Conservation (phyloP, 2,329 filamentous ascomycete species). For the Colletotrichum australisinense region DNA sequence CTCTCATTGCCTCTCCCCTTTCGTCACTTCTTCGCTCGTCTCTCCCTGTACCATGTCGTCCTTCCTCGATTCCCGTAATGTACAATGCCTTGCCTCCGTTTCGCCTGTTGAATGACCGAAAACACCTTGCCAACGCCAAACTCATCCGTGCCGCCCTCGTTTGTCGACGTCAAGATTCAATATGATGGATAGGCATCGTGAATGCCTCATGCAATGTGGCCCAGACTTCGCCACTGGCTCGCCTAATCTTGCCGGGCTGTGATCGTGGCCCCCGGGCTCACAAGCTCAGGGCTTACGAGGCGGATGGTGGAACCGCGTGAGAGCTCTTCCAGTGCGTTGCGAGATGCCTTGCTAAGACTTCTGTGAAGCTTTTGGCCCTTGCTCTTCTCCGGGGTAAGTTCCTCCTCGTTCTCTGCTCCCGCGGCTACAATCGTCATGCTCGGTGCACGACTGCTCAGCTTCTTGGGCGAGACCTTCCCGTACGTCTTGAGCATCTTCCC, state of each 20-base stretch:
- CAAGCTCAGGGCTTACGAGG: constrained; percentile 34
- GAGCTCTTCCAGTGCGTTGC: constrained; percentile 34
- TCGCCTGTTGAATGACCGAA: constrained; percentile 36
- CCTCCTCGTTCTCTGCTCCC: constrained; percentile 3
- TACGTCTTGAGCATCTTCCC: constrained; percentile 37
- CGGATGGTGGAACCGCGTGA: constrained; percentile 32
- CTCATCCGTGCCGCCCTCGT: constrained; percentile 29
- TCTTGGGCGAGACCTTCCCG: constrained; percentile 32
- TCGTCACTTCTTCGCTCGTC: constrained; percentile 13
- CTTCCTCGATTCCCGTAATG: constrained; percentile 22
- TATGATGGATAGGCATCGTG: neutral
- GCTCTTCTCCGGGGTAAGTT: neutral
- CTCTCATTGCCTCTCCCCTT: neutral
- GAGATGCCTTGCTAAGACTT: constrained; percentile 35
- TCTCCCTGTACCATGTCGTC: neutral
- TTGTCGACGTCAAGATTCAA: constrained; percentile 30
- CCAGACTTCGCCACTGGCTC: neutral
- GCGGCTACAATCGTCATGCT: constrained; percentile 37
- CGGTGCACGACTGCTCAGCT: constrained; percentile 22
- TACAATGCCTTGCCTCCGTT: constrained; percentile 31
- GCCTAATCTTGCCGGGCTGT: constrained; percentile 30
- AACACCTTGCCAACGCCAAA: constrained; percentile 33
- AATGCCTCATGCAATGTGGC: neutral
- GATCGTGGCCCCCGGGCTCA: constrained; percentile 29
- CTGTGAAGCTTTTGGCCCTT: constrained; percentile 16